Evolutionary conservation across 2,329 filamentous ascomycete species (phyloP).

Genomic region (Trichoderma sp.): DNA sequence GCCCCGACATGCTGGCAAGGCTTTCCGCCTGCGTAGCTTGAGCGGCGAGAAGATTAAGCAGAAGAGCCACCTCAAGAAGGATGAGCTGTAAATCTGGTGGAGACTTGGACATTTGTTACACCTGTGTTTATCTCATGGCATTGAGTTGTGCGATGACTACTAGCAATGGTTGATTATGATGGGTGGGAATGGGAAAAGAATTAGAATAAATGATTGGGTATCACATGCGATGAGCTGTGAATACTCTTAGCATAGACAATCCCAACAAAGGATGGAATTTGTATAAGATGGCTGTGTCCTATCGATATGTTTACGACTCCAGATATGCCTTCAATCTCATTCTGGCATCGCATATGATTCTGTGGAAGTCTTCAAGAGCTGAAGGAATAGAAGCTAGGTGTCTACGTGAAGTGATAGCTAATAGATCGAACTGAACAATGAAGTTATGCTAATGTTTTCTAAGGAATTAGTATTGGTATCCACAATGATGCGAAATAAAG

Average conservation of each 20-base stretch:
- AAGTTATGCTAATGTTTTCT: too few relatives aligned
- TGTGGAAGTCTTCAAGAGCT: not conserved
- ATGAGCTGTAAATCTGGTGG: not conserved
- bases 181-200: not conserved
- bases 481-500: not conserved
- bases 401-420: too few relatives aligned
- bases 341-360: not conserved
- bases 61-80: constrained; percentile 6
- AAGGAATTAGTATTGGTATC: not conserved
- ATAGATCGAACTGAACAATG: not conserved
- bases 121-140: not conserved
- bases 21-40: constrained; percentile 9
- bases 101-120: not conserved
- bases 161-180: not conserved
- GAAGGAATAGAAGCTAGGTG: too few relatives aligned
- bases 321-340: not conserved
- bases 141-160: not conserved
- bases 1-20: constrained; percentile 13
- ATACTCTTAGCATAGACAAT: not conserved
- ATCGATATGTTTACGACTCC: not conserved
- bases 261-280: not conserved
- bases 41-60: constrained; percentile 1
- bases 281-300: too few relatives aligned
- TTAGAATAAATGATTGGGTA: not conserved
- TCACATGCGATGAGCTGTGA: not conserved